These are phyloP conservation scores for Senecio squalidus DNA, from an alignment of 140 eudicot species.

Conservation along the genomic window DNA sequence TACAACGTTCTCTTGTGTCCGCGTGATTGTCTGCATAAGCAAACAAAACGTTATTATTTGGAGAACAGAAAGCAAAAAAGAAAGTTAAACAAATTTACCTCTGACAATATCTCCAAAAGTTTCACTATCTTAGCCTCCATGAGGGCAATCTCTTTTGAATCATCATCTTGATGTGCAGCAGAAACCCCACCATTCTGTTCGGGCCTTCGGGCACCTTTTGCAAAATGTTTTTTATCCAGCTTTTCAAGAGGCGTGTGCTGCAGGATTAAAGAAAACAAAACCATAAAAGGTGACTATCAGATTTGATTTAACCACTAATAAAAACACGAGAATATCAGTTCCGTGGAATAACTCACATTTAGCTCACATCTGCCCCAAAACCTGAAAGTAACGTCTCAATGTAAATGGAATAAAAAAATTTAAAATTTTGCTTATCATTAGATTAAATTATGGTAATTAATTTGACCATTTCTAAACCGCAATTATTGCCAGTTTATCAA, in stretches of 20 bases:
- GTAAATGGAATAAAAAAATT: slow-evolving; percentile 25
- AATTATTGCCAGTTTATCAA: slow-evolving; percentile 1
- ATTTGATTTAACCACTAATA: not conserved
- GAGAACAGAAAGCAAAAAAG: not conserved
- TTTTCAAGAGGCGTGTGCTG: slow-evolving; percentile 93
- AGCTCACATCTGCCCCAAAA: slow-evolving; percentile 21
- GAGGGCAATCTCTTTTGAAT: slow-evolving; percentile 65
- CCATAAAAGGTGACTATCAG: not conserved
- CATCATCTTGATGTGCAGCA: slow-evolving; percentile 42
- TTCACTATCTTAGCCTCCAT: slow-evolving; percentile 75
- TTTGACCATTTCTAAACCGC: not conserved
- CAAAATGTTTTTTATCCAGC: slow-evolving; percentile 80
- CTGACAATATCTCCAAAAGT: slow-evolving; percentile 75
- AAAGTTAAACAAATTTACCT: slow-evolving; percentile 33
- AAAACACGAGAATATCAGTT: slow-evolving; percentile 2
- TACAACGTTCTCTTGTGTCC: slow-evolving; percentile 77
- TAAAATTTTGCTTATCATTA: not conserved
- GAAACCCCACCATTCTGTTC: slow-evolving; percentile 55
- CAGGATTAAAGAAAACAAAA: slow-evolving; percentile 1
- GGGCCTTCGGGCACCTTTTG: slow-evolving; percentile 51
- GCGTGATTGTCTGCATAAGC: slow-evolving; percentile 60
- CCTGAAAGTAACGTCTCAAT: slow-evolving; percentile 30
- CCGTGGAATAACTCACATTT: slow-evolving; percentile 27
- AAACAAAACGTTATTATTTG: not conserved
- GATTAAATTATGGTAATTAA: not conserved